A percentile compares a stretch with the other conserved stretches of the same genome.
These are phyloP conservation scores for Corchorus olitorius DNA, from an alignment of 345 rosid genomes.

Conservation along the genomic window DNA sequence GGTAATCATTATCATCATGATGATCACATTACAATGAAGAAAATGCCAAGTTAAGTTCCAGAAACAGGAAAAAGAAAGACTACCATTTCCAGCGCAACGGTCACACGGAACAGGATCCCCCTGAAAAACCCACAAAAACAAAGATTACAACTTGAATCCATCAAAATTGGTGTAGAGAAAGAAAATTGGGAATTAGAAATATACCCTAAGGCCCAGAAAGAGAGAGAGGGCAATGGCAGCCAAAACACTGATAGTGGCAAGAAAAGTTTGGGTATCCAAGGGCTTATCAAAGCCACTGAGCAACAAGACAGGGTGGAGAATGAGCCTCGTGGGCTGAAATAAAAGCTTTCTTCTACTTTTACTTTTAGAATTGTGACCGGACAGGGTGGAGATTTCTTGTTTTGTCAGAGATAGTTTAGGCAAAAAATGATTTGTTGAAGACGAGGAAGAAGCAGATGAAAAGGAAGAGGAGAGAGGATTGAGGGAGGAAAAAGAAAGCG, in stretches of 20 bases:
- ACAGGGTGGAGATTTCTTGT: constrained; percentile 25
- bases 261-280: constrained; percentile 74
- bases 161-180: background rate
- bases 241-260: constrained; percentile 71
- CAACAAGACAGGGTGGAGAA: constrained; percentile 56
- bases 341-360: constrained; percentile 26
- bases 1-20: too few species aligned
- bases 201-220: constrained; percentile 80
- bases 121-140: constrained; percentile 43
- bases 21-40: too few species aligned
- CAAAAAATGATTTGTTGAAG: constrained; percentile 20
- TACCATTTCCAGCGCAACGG: constrained; percentile 92
- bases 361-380: constrained; percentile 30
- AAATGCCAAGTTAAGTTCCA: background rate
- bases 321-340: constrained; percentile 38
- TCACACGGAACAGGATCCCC: constrained; percentile 95
- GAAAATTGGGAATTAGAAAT: background rate
- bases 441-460: constrained; percentile 30
- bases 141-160: background rate
- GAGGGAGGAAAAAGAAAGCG: constrained; percentile 28
- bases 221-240: constrained; percentile 85
- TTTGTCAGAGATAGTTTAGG: constrained; percentile 23
- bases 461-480: constrained; percentile 26
- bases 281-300: constrained; percentile 53
- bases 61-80: background rate